phyloP scores from a whole-genome alignment of 1,284 basidiomycete species.

The Kwoniella shivajii region DNA sequence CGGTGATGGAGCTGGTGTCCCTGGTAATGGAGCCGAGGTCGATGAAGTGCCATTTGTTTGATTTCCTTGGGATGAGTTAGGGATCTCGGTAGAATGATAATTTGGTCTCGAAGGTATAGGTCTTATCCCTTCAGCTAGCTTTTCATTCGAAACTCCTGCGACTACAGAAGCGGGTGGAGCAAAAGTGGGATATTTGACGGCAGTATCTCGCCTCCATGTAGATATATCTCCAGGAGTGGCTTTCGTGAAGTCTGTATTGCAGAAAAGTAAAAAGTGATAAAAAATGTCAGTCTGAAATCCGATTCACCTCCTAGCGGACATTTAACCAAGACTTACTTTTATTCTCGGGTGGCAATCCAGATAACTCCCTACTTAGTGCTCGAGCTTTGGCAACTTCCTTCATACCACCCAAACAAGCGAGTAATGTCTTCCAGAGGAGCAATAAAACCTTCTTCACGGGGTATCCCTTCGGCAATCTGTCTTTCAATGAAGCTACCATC shows the following conservation, averaged over 20 bases:
- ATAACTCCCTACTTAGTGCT: constrained; percentile 79
- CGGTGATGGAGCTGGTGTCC: constrained; percentile 84
- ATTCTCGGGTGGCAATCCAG: constrained; percentile 64
- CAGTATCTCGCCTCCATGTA: constrained; percentile 80
- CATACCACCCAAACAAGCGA: constrained; percentile 90
- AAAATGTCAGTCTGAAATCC: not conserved
- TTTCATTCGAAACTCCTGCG: constrained; percentile 55
- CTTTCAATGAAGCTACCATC: constrained; percentile 82
- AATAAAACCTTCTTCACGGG: constrained; percentile 96
- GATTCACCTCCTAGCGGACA: not conserved
- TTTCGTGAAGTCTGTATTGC: constrained; percentile 69
- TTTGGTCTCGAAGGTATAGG: constrained; percentile 90
- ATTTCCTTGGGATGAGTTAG: constrained; percentile 29
- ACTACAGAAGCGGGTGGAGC: constrained; percentile 60
- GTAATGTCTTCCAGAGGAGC: constrained; percentile 93
- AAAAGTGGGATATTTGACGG: constrained; percentile 93
- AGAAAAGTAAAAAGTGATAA: constrained; percentile 5
- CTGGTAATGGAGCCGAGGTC: constrained; percentile 57
- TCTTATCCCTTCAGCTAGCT: constrained; percentile 84
- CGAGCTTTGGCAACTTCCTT: constrained; percentile 83
- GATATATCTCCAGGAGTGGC: constrained; percentile 86
- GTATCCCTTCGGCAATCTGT: constrained; percentile 92
- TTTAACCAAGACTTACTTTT: constrained; percentile 57
- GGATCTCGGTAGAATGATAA: constrained; percentile 64
- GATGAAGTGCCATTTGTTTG: not conserved